phyloP scores from a whole-genome alignment of 2,329 filamentous ascomycete species.

The Aspergillus neoniger region DNA sequence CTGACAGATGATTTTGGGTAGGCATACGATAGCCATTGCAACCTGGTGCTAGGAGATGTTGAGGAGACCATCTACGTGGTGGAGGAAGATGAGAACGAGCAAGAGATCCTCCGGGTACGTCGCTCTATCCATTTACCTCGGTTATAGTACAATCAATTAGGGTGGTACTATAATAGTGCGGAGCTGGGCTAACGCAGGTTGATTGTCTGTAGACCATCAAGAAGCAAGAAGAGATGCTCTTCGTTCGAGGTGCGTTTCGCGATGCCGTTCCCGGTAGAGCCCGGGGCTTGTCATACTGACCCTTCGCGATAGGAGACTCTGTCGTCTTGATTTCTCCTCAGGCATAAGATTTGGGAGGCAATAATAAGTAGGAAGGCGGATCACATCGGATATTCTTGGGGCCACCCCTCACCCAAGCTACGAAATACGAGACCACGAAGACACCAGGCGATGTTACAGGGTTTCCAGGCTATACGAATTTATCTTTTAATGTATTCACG shows the following conservation, averaged over 20 bases:
- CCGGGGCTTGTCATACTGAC: constrained; percentile 23
- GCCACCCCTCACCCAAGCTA: not conserved
- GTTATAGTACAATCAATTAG: not conserved
- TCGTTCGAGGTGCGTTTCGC: constrained; percentile 78
- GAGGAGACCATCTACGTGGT: constrained; percentile 96
- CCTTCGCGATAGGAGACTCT: constrained; percentile 61
- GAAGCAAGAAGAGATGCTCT: constrained; percentile 98
- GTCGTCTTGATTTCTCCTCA: constrained; percentile 72
- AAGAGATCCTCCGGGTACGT: constrained; percentile 70
- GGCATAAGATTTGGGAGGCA: constrained; percentile 33
- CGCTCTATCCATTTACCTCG: not conserved
- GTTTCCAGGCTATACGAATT: not conserved
- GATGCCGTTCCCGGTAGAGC: not conserved
- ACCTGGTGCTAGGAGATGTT: constrained; percentile 91
- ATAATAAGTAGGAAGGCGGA: not conserved
- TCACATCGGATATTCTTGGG: not conserved
- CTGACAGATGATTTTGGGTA: constrained; percentile 40
- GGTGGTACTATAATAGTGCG: not conserved
- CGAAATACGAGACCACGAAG: constrained; percentile 8
- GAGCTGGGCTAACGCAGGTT: not conserved
- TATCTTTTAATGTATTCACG: not conserved
- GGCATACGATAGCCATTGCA: constrained; percentile 99
- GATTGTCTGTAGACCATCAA: constrained; percentile 70
- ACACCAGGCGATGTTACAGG: constrained; percentile 9
- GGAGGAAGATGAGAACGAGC: constrained; percentile 80